Conservation (phyloP, 331 rosid species). For the Telfairia occidentalis region DNA sequence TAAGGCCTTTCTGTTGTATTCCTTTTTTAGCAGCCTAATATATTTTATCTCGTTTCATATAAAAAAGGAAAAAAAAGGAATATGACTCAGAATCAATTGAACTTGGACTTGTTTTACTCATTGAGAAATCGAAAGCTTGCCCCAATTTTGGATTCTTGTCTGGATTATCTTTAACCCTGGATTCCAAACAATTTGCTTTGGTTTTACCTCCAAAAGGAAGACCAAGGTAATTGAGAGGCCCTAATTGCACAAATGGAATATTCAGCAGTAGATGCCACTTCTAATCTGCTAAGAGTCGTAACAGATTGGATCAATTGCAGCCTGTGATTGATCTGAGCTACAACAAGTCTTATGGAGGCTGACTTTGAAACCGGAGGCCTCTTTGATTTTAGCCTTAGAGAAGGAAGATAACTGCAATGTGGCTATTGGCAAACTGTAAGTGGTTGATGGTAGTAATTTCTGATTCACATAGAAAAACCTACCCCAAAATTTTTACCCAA, state of each 20-base stretch:
- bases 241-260: neutral
- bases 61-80: no score
- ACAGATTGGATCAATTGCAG: neutral
- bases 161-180: neutral
- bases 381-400: no score
- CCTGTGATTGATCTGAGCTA: neutral
- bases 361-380: no score
- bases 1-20: no score
- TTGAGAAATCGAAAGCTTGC: neutral
- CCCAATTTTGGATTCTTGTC: neutral
- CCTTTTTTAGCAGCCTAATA: no score
- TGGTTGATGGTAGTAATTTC: no score
- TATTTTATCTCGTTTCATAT: no score
- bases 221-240: neutral
- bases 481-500: neutral
- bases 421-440: no score
- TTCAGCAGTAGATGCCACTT: neutral
- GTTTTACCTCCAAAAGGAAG: neutral
- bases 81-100: neutral
- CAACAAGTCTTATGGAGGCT: neutral
- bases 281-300: neutral
- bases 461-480: neutral
- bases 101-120: neutral
- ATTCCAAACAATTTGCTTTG: neutral
- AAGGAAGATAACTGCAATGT: no score